Evolutionary conservation across 1,139 yeast genomes (phyloP), one percentile per base, ranked within the genome.

Genomic region (Suhomyces bolitotheri): DNA sequence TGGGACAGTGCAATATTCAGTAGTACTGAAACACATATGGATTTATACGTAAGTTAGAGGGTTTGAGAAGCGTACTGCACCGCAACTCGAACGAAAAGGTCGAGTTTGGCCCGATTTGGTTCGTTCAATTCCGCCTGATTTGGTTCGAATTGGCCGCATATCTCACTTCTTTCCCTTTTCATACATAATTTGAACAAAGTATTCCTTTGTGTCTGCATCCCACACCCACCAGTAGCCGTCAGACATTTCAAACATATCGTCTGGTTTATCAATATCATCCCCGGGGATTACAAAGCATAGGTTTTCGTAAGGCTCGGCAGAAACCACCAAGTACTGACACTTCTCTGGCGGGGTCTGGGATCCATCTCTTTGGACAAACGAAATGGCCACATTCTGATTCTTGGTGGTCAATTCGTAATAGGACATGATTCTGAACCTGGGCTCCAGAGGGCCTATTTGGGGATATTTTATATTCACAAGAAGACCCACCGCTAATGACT

Each of bases 241-340:
- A 5, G 65, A 51, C 59, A 63, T 62, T 20, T 56, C 60, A 9
- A 50, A 59, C 33, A 46, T 42, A 4, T 56, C 66, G 3, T 52
- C 58, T 1, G 71, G 63, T 44, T 68, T 65, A 47, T 78, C 84
- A 5, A 69, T 59, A 14, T 81, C 75, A 19, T 61, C 66, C 16
- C 78, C 71, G 2, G 92, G 92, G 5, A 88, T 66, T 36, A 84
- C 80, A 44, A 88, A 67, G 3, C 81, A 83, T 11, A 85, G 67
- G 36, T 82, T 84, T 40, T 86, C 92, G 56, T 86, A 88, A 1
- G 96, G 96, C 52, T 86, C 95, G 0, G 86, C 94, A 16, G 87
- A 78, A 0, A 87, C 59, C n/a, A 87, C 76, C 44, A 88, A 53
- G 51, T 82, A 87, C 56, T 84, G 95, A 57, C 51, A 60, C 60